Evolutionary conservation across 495 filamentous ascomycete genomes (phyloP), one percentile per base, ranked within the genome.

Genomic region (Talaromyces thailandensis): DNA sequence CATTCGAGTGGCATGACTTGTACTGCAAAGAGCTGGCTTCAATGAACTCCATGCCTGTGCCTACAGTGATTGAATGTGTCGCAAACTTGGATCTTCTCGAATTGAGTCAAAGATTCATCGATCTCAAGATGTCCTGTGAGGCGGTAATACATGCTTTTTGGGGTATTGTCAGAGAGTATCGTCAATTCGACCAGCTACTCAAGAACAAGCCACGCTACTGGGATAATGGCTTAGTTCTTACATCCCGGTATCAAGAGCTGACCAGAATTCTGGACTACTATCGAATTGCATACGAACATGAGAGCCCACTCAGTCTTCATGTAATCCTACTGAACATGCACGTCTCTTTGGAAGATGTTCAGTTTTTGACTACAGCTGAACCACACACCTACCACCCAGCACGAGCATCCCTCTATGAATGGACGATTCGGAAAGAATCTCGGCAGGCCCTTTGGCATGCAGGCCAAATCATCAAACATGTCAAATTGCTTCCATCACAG

Each of bases 381-480:
- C 24, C 29, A 1, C 55, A 57, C 4, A 55, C 23, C 6, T 55
- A 14, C 23, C 23, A 55, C 9, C 23, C 26, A n/a, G 51, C 51
- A 11, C 51, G 26, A 28, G 23, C 51, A 25, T 55, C 51, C 21
- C 26, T 55, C 23, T 28, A 25, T 28, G 70, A 78, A 23, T 88
- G 86, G 85, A 78, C 81, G 1, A 67, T 71, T 1, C 79, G 71
- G 16, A 52, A 67, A 2, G 81, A 85, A 23, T 78, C 82, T 0
- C 71, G 85, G 6, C 76, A 76, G 26, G 85, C 86, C 1, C 65
- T 87, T 1, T 88, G 82, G 81, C 83, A 86, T 61, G 84, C 85
- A 0, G 86, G 84, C 0, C 85, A 87, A 68, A 75, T 85, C 1
- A 65, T 89, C 7, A 77, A 81, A 7, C 76, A 79, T 4, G 84